Evolutionary conservation across 2,329 filamentous ascomycete genomes (phyloP), one percentile per base, ranked within the genome.

Genomic region (Trichoderma lentiforme): DNA sequence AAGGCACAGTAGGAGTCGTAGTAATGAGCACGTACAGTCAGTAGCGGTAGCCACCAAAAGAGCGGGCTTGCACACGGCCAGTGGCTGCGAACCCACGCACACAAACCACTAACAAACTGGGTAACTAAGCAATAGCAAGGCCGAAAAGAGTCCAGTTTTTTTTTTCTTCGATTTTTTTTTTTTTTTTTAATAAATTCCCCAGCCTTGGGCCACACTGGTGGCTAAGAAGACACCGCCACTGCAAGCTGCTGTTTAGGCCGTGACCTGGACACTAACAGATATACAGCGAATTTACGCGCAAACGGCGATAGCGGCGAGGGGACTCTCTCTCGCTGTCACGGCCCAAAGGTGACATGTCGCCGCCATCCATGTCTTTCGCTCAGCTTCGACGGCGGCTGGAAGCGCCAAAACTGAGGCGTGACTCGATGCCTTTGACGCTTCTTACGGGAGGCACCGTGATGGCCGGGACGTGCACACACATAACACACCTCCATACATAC

Each of bases 61-160:
- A 61, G 58, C 71, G 58, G 71, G 61, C 61, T 58, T 51, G 62
- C 43, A 36, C 26, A 15, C 39, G 32, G 71, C 57, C 39, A 32
- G 67, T 70, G 67, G 57, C 67, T 53, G 65, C 63, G 57, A 71
- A 75, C 26, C 67, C 43, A 43, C 61, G 61, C n/a, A 26, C 9
- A 47, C 24, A 64, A 28, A 51, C 62, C 43, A 51, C 43, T 64
- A 64, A 57, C 64, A 39, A 47, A 47, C 30, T 12, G 11, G 34
- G 47, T 47, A 51, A 47, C 21, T 36, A 64, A 70, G 43, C 74
- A 73, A 63, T 74, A 71, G 77, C 75, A 51, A 51, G 76, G 78
- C 76, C 78, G 74, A 76, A 79, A 79, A 79, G 79, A 79, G 76
- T 79, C 77, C 77, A 77, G 77, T 26, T 68, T 57, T 57, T 57